Evolutionary conservation across 352 stramenopile genomes (phyloP), one percentile per base, ranked within the genome.

Genomic region (Phytophthora hybrid): DNA sequence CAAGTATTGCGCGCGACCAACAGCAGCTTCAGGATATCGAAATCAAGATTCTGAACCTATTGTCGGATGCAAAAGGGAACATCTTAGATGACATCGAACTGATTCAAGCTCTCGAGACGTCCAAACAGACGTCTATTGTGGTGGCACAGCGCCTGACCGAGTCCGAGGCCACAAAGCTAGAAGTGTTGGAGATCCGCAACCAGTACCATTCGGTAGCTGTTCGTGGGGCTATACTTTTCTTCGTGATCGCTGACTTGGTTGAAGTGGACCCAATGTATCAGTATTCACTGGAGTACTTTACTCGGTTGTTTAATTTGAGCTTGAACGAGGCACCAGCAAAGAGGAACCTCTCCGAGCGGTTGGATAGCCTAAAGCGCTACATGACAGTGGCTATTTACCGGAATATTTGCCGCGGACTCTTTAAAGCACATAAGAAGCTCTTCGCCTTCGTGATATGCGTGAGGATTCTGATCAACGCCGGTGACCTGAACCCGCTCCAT

Each of bases 31-130:
- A 96, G 46, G 84, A 98, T 61, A 90, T 98, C 39, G 95, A 98
- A 61, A 91, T 96, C 73, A 93, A 90, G 69, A 98, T 98, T 71
- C 47, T 98, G 8, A 82, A 81, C 8, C 82, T 98, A 11, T 78
- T 98, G 1, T 93, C 91, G 0, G 88, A 94, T 39, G 85, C 91
- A 5, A 92, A 90, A 23, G 93, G 89, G 2, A 97, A 98, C 66
- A 97, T 98, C 41, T 77, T 98, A 4, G 94, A 98, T 60, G 94
- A 98, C 63, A 76, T 97, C 18, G 92, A 94, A 58, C 84, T 95
- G 14, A 91, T 95, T 47, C 62, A 83, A 41, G 80, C 81, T 0
- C 78, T 95, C 4, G 77, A 90, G 29, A 85, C 73, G 1, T 93
- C 88, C 16, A 95, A 95, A 32, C 72, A 85, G 44, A 95, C 85